phyloP scores from a whole-genome alignment of 2,329 filamentous ascomycete species.

The Sarocladiaceae sp. region DNA sequence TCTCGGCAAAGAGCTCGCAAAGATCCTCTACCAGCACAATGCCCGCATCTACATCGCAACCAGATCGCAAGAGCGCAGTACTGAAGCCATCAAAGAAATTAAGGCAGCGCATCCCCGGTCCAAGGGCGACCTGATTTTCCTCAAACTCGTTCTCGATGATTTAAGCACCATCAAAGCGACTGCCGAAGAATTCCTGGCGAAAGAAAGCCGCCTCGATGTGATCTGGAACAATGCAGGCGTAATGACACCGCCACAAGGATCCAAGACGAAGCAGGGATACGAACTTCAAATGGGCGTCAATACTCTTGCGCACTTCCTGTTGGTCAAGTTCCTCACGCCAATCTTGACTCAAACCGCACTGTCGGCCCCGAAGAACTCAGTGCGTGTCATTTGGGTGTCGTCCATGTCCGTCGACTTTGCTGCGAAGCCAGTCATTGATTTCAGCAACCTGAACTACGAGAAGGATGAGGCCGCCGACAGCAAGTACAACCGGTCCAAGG shows the following conservation, averaged over 20 bases:
- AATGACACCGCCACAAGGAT: conserved; percentile 29
- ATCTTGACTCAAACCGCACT: conserved; percentile 22
- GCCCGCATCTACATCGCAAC: conserved; percentile 47
- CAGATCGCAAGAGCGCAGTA: conserved; percentile 34
- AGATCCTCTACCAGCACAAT: conserved; percentile 45
- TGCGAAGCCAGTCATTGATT: conserved; percentile 10
- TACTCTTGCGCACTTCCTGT: conserved; percentile 29
- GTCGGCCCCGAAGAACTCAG: conserved; percentile 20
- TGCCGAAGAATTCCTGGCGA: conserved; percentile 16
- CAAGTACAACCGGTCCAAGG: conserved; percentile 19
- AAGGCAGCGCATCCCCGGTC: conserved; percentile 24
- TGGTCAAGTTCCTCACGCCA: conserved; percentile 28
- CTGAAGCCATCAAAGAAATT: conserved; percentile 35
- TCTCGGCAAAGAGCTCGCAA: conserved; percentile 44
- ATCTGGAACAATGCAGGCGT: conserved; percentile 35
- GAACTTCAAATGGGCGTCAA: conserved; percentile 34
- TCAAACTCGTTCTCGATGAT: conserved; percentile 34
- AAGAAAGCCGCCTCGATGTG: conserved; percentile 24
- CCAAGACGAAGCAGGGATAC: conserved; percentile 29
- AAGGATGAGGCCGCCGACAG: conserved; percentile 12
- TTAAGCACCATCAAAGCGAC: conserved; percentile 22
- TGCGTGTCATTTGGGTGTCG: conserved; percentile 19
- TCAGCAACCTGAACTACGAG: conserved; percentile 15
- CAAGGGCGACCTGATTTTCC: conserved; percentile 29
- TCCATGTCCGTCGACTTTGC: conserved; percentile 15